Conservation (phyloP, 2,329 filamentous ascomycete species). For the Eutypa lata region DNA sequence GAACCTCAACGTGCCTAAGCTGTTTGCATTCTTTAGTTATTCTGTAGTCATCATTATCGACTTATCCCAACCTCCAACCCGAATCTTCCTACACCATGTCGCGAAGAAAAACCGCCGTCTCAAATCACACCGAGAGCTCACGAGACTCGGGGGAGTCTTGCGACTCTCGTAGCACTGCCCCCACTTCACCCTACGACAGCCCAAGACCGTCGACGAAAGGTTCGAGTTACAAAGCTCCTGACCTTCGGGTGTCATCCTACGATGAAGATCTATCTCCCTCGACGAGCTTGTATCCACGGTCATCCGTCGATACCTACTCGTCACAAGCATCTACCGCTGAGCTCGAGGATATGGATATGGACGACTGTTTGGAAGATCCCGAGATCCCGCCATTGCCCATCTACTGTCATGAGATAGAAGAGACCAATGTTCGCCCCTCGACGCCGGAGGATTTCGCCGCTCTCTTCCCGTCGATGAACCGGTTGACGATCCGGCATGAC, state of each 20-base stretch:
- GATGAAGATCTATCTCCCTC: constrained; percentile 37
- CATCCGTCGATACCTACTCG: constrained; percentile 79
- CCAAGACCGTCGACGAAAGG: constrained; percentile 36
- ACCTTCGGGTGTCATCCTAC: constrained; percentile 16
- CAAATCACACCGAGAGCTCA: constrained; percentile 36
- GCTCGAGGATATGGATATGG: constrained; percentile 34
- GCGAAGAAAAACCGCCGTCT: constrained; percentile 31
- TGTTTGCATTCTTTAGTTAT: constrained; percentile 2
- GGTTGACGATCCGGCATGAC: constrained; percentile 82
- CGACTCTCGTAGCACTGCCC: constrained; percentile 44
- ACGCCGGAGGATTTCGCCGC: constrained; percentile 78
- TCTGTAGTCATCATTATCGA: constrained; percentile 6
- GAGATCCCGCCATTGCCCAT: constrained; percentile 53
- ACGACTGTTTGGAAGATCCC: constrained; percentile 31
- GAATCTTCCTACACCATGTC: constrained; percentile 29
- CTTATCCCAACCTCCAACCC: constrained; percentile 16
- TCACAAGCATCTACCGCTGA: constrained; percentile 62
- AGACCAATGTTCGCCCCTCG: constrained; percentile 68
- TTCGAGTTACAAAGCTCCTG: constrained; percentile 17
- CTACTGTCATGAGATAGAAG: constrained; percentile 60
- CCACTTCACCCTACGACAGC: constrained; percentile 43
- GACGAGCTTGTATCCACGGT: constrained; percentile 44
- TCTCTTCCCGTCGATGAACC: constrained; percentile 81
- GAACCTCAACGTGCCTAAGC: constrained; percentile 10
- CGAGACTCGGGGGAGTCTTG: constrained; percentile 42